A percentile compares a stretch with the other conserved stretches of the same genome.
Conservation (phyloP, 2,329 filamentous ascomycete species). For the Chalaropsis thielavioides region DNA sequence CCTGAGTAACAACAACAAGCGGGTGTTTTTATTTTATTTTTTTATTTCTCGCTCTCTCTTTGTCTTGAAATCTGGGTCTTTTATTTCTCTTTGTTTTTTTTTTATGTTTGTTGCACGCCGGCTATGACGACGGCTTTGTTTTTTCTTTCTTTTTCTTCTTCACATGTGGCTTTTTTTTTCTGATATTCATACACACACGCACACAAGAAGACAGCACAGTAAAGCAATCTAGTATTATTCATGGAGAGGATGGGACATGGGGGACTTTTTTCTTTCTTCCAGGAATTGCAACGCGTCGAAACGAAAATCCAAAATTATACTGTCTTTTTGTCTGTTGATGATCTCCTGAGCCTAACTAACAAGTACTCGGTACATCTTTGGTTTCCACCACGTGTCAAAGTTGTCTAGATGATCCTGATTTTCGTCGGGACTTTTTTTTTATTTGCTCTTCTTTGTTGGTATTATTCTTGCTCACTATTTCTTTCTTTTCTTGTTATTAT, state of each 20-base stretch:
- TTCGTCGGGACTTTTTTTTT: background rate
- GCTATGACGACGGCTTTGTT: background rate
- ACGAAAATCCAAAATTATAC: background rate
- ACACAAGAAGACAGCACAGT: background rate
- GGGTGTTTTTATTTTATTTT: background rate
- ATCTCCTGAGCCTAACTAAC: background rate
- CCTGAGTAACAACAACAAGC: conserved; percentile 24
- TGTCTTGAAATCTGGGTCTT: background rate
- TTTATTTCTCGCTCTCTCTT: background rate
- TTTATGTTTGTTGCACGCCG: background rate
- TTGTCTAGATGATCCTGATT: background rate
- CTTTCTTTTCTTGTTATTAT: background rate
- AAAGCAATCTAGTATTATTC: no score
- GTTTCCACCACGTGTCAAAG: conserved; percentile 2
- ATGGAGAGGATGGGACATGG: background rate
- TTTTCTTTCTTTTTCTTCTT: no score
- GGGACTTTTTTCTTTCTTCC: background rate
- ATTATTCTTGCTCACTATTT: background rate
- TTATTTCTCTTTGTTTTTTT: background rate
- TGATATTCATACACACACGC: background rate
- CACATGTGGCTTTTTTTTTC: background rate
- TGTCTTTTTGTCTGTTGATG: background rate
- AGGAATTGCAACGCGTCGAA: background rate
- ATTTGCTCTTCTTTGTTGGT: background rate
- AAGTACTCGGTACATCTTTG: background rate